These are phyloP conservation scores for Komagataella kurtzmanii DNA, from an alignment of 805 yeast species.

Conservation along the genomic window DNA sequence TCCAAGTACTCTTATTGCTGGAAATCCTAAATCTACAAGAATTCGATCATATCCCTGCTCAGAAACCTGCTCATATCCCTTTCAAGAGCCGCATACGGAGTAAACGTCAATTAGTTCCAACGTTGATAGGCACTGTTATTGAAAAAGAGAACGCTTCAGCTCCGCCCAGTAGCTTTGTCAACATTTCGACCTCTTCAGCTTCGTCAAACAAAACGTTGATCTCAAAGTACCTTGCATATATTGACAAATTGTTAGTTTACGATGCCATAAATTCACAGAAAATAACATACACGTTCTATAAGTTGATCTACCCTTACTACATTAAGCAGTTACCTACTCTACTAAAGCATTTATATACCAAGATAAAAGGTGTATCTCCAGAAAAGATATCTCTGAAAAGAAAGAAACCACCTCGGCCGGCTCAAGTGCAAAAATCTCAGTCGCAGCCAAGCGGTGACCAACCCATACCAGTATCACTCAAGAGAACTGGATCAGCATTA, in stretches of 20 bases:
- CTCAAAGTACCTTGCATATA: constrained; percentile 4
- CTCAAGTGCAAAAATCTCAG: neutral
- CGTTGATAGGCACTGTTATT: constrained; percentile 16
- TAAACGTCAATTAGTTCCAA: constrained; percentile 18
- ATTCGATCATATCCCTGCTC: neutral
- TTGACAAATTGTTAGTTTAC: constrained; percentile 18
- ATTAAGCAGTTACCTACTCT: constrained; percentile 12
- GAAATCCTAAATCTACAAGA: constrained; percentile 11
- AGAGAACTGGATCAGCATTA: constrained; percentile 12
- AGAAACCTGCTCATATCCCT: constrained; percentile 1
- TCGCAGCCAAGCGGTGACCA: neutral
- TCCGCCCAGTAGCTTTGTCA: neutral
- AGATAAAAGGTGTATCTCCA: constrained; percentile 16
- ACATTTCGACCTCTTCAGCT: neutral
- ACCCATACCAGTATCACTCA: constrained; percentile 5
- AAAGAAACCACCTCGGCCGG: constrained; percentile 1
- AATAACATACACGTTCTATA: constrained; percentile 12
- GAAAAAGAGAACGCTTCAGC: constrained; percentile 5
- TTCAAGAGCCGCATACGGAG: constrained; percentile 11
- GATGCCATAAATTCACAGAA: constrained; percentile 17
- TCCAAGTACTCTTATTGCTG: constrained; percentile 15
- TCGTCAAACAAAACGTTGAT: neutral
- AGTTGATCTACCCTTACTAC: constrained; percentile 17
- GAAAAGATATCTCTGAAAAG: constrained; percentile 1
- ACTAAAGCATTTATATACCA: constrained; percentile 13